Base-by-base conservation (phyloP, 768 basidiomycete species). In the Gautieria morchelliformis region DNA sequence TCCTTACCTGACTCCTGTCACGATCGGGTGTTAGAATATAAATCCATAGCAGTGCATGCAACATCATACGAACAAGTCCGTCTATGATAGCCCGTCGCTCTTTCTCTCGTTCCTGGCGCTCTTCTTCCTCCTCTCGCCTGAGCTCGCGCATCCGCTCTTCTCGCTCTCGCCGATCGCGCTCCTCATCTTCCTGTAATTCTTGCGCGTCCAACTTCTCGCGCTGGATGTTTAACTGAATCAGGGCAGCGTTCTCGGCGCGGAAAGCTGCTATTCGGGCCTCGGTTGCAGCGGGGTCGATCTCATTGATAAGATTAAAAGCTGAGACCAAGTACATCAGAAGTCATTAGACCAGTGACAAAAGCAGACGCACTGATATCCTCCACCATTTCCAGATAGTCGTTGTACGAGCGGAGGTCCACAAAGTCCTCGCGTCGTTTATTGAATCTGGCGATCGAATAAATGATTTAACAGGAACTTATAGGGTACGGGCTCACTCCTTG, bases 281-380 rank as follows among this genome's bases (percentile, higher is more conserved):
- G 0, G 93, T 97, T 63, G 83, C 76, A 5, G 79, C 69, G 20
- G 92, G 67, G 58, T 96, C 85, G 46, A 94, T 79, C 30, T 91
- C 88, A 61, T 96, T 86, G 56, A 97, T 93, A 35, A 98, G 83
- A 69, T 98, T 97, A 75, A 95, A 97, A 5, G 91, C 94, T 94
- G 63, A 52, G 11, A 30, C 19, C 37, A 47, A 24, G n/a, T 53
- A 42, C 35, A 53, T 22, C 20, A 60, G 50, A 48, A 22, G 59
- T 47, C 35, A 48, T 49, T 9, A 17, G 14, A 44, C 20, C 27
- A 8, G n/a, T 14, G 17, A 41, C 39, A 12, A 11, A 30, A 55
- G 24, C 8, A 9, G 9, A 66, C 83, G 66, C 61, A 84, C 85
- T 82, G 62, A 97, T 86, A 64, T 96, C 91, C 71, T 99, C 95